Conservation (phyloP, 257 asterid genomes). For the Linaria vulgaris region DNA sequence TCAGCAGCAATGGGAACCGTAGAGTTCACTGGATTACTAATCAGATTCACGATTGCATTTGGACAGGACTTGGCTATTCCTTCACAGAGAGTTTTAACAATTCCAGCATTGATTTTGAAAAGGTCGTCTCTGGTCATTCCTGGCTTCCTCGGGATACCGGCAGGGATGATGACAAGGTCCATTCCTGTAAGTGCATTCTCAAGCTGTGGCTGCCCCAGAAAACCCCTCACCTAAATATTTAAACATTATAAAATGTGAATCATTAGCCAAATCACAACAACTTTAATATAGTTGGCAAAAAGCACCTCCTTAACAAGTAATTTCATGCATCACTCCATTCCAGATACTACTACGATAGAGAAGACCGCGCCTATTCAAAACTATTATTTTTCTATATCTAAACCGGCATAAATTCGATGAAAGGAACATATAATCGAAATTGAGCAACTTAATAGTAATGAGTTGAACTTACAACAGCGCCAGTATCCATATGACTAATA, state of each 20-base stretch:
- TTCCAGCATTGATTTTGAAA: conserved; percentile 88
- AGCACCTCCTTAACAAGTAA: no score
- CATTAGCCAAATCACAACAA: no score
- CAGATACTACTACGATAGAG: no score
- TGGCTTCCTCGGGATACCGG: conserved; percentile 92
- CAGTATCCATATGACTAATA: conserved; percentile 94
- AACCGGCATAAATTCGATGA: no score
- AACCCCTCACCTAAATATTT: conserved; percentile 66
- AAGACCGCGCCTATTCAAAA: no score
- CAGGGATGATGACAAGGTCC: conserved; percentile 86
- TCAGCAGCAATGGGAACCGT: conserved; percentile 93
- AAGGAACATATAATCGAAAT: no score
- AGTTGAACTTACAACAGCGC: conserved; percentile 67
- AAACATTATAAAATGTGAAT: no score
- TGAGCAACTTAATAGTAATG: background rate
- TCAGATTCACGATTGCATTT: conserved; percentile 74
- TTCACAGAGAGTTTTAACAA: conserved; percentile 76
- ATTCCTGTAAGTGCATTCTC: conserved; percentile 84
- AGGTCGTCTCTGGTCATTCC: conserved; percentile 94
- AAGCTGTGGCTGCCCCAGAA: conserved; percentile 71
- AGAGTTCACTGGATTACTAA: conserved; percentile 90
- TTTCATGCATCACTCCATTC: no score
- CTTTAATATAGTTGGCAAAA: no score
- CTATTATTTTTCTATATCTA: no score
- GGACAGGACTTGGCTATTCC: conserved; percentile 80